Percentiles rank a stretch among this genome's conserved stretches.
Evolutionary conservation across 345 rosid genomes (phyloP).

Genomic region (Lumnitzera racemosa): DNA sequence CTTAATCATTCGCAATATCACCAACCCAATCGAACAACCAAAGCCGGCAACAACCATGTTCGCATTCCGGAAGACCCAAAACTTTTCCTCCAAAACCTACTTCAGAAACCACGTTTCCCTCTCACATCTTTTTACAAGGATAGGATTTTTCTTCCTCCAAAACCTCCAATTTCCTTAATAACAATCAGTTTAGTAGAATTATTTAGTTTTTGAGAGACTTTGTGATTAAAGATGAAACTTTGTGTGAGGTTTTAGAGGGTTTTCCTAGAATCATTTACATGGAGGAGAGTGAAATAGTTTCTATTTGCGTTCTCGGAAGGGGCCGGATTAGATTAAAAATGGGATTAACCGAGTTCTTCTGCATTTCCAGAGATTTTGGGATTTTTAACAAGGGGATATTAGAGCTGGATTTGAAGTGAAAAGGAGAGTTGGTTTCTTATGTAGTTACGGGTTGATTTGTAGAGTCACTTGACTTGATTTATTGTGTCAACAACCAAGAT

Average conservation of each 20-base stretch:
- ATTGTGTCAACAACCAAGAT: conserved; percentile 76
- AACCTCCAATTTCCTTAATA: conserved; percentile 37
- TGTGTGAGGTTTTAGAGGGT: conserved; percentile 39
- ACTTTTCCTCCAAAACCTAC: conserved; percentile 20
- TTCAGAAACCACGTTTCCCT: conserved; percentile 40
- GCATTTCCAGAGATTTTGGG: conserved; percentile 46
- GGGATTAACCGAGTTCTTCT: conserved; percentile 41
- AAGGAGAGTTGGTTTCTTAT: conserved; percentile 66
- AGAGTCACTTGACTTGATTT: conserved; percentile 62
- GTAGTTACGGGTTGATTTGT: conserved; percentile 57
- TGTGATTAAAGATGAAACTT: conserved; percentile 46
- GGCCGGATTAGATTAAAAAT: conserved; percentile 26
- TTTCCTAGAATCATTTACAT: conserved; percentile 43
- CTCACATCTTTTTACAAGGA: conserved; percentile 55
- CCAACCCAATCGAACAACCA: no score
- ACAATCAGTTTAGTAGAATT: conserved; percentile 23
- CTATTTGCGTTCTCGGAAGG: conserved; percentile 42
- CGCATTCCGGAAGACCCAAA: not conserved
- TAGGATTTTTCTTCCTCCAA: conserved; percentile 56
- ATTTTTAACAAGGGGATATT: conserved; percentile 44
- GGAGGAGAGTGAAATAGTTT: conserved; percentile 33
- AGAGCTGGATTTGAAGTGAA: conserved; percentile 75
- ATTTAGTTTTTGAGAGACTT: conserved; percentile 38
- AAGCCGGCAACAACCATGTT: no score
- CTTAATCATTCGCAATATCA: no score